Base-by-base conservation (phyloP, 805 yeast genomes). In the Zygoascus tannicola region DNA sequence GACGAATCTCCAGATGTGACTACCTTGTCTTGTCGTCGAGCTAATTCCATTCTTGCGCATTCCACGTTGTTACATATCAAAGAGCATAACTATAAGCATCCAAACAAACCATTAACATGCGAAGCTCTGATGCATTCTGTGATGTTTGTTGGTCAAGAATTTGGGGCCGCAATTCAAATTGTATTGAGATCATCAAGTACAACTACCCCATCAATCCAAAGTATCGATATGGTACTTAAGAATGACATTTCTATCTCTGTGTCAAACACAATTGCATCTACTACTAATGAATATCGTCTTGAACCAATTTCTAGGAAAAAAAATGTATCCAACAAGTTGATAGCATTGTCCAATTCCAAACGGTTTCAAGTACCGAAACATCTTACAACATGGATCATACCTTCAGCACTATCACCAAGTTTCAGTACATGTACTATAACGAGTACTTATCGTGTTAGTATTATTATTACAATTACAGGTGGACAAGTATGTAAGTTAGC, bases 181-280 rank as follows among this genome's bases (percentile, higher is more conserved):
- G 10, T 26, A 7, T 26, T 26, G 30, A 26, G 12, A 26, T 26
- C 30, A 26, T 26, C 30, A 12, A 8, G 10, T 26, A 26, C 30
- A 8, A 7, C 30, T 26, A 12, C 12, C 10, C 30, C 30, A 8
- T 7, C 12, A 8, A 12, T 26, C 12, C 30, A 26, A 12, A 26
- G 30, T 12, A 12, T 37, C 20, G 40, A 37, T 5, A 15, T 37
- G 16, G 22, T 21, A n/a, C 32, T 37, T 10, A 37, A 37, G 22
- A 37, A 37, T 14, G 40, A 37, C 32, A 37, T 37, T 22, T n/a
- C 32, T 14, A 37, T 37, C 40, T 23, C 40, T n/a, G 32, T 26
- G 3, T 23, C 30, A 18, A 37, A n/a, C 40, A 21, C 22, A 19
- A 8, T 18, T 3, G 21, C 30, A 14, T 22, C 32, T 23, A 37